Percentiles rank a stretch among this genome's conserved stretches.
Evolutionary conservation across 805 yeast genomes (phyloP).

Genomic region (Saccharomycopsis malanga): DNA sequence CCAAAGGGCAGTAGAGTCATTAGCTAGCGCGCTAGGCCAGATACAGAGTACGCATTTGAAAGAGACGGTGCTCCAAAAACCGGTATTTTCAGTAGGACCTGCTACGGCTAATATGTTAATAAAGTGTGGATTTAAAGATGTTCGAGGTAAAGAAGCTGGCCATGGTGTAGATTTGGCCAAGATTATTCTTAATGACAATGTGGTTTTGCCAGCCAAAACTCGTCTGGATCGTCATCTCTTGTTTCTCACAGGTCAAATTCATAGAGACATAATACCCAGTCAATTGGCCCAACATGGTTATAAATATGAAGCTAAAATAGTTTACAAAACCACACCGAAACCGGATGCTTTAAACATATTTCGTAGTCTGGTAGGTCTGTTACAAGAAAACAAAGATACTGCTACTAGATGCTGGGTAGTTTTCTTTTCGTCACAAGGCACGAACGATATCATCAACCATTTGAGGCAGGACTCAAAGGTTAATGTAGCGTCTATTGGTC

Average conservation of each 20-base stretch:
- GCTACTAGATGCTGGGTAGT: conserved; percentile 56
- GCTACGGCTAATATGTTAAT: conserved; percentile 61
- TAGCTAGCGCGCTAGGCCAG: conserved; percentile 32
- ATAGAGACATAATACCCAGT: conserved; percentile 75
- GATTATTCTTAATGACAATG: conserved; percentile 39
- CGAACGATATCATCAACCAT: conserved; percentile 49
- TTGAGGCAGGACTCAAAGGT: conserved; percentile 21
- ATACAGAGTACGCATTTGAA: background rate
- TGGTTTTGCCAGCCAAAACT: conserved; percentile 16
- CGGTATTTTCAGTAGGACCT: conserved; percentile 86
- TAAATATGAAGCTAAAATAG: conserved; percentile 49
- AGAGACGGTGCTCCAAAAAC: conserved; percentile 32
- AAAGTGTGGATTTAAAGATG: conserved; percentile 55
- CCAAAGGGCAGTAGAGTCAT: conserved; percentile 84
- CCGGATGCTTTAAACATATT: conserved; percentile 40
- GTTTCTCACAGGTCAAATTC: conserved; percentile 79
- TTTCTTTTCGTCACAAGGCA: conserved; percentile 89
- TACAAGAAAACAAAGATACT: too few relatives aligned
- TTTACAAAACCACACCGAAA: conserved; percentile 59
- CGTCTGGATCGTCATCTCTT: conserved; percentile 34
- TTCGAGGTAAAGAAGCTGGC: conserved; percentile 68
- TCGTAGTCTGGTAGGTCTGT: too few relatives aligned
- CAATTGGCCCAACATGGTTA: conserved; percentile 40
- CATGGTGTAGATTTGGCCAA: conserved; percentile 70
- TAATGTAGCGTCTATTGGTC: conserved; percentile 80